phyloP scores from a whole-genome alignment of 139 green algal species.

The Trebouxia sp. region DNA sequence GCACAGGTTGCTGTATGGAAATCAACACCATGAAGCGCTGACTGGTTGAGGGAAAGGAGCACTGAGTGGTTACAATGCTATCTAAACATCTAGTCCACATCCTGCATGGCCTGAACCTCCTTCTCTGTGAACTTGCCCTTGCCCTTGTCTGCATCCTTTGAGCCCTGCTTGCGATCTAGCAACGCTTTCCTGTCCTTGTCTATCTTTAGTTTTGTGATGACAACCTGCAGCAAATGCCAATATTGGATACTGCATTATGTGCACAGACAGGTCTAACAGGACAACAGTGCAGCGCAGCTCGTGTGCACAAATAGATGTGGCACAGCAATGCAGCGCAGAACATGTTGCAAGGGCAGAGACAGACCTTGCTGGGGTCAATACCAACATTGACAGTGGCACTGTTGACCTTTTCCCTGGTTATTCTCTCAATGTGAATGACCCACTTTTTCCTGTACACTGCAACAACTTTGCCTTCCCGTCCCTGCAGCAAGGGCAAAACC shows the following conservation, averaged over 20 bases:
- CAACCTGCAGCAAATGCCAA: constrained; percentile 23
- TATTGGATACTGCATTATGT: too few relatives aligned
- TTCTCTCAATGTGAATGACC: constrained; percentile 99
- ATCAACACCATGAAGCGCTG: too few relatives aligned
- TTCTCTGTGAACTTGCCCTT: constrained; percentile 92
- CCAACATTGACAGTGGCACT: constrained; percentile 95
- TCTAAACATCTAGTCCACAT: constrained; percentile 93
- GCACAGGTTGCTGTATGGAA: too few relatives aligned
- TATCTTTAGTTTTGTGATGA: constrained; percentile 99
- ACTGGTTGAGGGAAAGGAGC: too few relatives aligned
- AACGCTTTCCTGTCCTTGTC: constrained; percentile 97
- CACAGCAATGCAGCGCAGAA: neutral
- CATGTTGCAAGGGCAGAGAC: too few relatives aligned
- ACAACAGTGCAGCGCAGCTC: neutral
- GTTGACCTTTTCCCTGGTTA: constrained; percentile 99
- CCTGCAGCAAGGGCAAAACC: constrained; percentile 45
- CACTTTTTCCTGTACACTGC: constrained; percentile 99
- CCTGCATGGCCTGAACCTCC: constrained; percentile 88
- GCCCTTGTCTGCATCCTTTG: constrained; percentile 82
- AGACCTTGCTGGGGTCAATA: constrained; percentile 95
- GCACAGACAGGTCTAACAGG: too few relatives aligned
- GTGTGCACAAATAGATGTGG: too few relatives aligned
- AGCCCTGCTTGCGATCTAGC: constrained; percentile 87
- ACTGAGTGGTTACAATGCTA: too few relatives aligned
- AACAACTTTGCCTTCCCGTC: constrained; percentile 95